Base-by-base conservation (phyloP, 2,329 filamentous ascomycete species). In the Lojkania enalia region DNA sequence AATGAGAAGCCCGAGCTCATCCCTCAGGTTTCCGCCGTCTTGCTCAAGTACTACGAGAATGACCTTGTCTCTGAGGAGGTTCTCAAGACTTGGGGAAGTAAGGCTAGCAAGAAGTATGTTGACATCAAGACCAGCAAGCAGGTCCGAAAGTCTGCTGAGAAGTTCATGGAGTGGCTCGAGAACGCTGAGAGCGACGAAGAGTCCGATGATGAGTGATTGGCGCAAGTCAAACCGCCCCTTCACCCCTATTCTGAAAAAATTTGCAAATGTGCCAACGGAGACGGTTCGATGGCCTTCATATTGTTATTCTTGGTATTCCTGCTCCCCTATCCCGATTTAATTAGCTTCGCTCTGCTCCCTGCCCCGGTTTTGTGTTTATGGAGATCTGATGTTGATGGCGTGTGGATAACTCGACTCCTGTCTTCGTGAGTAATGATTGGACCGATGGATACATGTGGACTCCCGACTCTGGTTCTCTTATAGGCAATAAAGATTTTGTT, bases 71-170 rank as follows among this genome's bases (percentile, higher is more conserved):
- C 81, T 39, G 94, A 99, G 77, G 91, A 96, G 53, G 83, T 90
- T 13, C 83, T 95, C 67, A 88, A 86, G 73, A 86, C 86, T 60
- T 99, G 94, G 92, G 92, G 91, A 55, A 81, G 82, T 67, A 96
- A 94, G 80, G 90, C 92, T 48, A 96, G 90, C 83, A 96, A 95
- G 86, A 96, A 96, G 78, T 97, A 97, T 70, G 88, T 95, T 60
- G 92, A 97, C 69, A 74, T 95, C 49, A 70, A 85, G 48, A 91
- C 85, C 50, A 95, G 90, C 76, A 92, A 90, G 80, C 95, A 95
- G 81, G 90, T 97, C 52, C 90, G 91, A 76, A 92, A 95, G 79
- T 87, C 89, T 55, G 90, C 94, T 42, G 88, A 95, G 77, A 86
- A 88, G 54, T 99, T 99, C 82, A 80, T 96, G 65, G 87, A 85